Base-by-base conservation (phyloP, 2,329 filamentous ascomycete species). In the Pseudogymnoascus sp. region DNA sequence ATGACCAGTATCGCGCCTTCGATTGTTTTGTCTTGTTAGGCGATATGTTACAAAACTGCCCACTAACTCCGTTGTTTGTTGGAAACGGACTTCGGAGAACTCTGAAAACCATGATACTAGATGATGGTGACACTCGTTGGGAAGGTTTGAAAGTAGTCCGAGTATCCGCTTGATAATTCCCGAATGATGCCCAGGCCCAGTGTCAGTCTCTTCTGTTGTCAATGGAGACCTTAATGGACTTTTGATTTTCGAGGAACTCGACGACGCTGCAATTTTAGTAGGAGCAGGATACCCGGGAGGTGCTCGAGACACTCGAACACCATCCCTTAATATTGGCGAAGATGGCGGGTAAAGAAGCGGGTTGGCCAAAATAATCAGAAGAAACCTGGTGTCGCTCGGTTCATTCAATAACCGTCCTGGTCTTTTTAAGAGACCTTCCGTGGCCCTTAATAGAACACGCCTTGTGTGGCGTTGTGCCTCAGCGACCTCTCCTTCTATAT, bases 121-220 rank as follows among this genome's bases (percentile, higher is more conserved):
- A 68, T 89, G 85, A 62, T 88, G 87, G 69, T 96, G 92, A 68
- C 89, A 93, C 64, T 88, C 83, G 64, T 85, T 84, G 0, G 90
- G 82, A 11, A 90, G 79, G 72, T 96, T 91, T 1, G 91, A 88
- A 23, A 96, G 72, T 8, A 96, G 77, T 0, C 93, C 93, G 25
- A 96, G 75, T 40, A 96, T 87, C 38, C 93, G 85, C 74, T 96
- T 96, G 69, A 96, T 84, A 62, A 96, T 88, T 3, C 88, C 89
- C 2, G 90, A 92, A 74, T 96, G 89, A 64, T 90, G 85, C 1
- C 87, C 88, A 9, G 79, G 71, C 6, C 77, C 59, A 28, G 59
- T 60, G 40, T 11, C 21, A 7, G 11, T 36, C 11, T 34, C 28
- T 36, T 34, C 16, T 34, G 28, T 31, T 34, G 9, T 34, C 7